Evolutionary conservation across 108 stramenopile species (phyloP), one percentile per base, ranked within the genome.

Genomic region (Epithemia pelagica): DNA sequence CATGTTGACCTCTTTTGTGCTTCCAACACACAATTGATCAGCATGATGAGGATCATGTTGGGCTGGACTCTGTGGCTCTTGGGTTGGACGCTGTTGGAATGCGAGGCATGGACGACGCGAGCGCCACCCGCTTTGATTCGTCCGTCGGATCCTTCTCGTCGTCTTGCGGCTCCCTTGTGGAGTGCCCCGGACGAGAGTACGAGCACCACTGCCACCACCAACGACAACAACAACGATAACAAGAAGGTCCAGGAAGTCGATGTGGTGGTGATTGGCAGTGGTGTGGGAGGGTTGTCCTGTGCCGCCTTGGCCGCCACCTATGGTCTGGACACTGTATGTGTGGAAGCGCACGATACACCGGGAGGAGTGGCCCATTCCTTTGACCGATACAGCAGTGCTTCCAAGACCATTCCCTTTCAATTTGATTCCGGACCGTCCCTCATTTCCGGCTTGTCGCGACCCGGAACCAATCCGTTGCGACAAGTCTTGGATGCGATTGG

Each of bases 401-500:
- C 70, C 56, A 77, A 68, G 52, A 71, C 46, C 2, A 46, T 31
- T 7, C 78, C 82, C 25, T 87, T 88, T 66, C 27, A 61, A 10
- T 88, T 88, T 52, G 87, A 88, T 52, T 81, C 84, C 15, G 87
- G 87, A 1, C 87, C 87, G 1, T 81, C 80, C 29, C 64, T 88
- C n/a, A 66, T 88, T 26, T 74, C 74, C 18, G 87, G 87, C 18
- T 69, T 83, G 62, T 77, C 75, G 21, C 22, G 31, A 15, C 74
- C 63, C 27, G 71, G 87, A 0, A 88, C 87, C 52, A 95, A 95
- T 68, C 91, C 94, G 18, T 66, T 95, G 68, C 67, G 87, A 33
- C 91, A 93, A 76, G 77, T 95, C 2, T 66, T 93, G 67, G 91
- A 95, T 82, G 84, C 89, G 21, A 67, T 93, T n/a, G 90, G 86